These are phyloP conservation scores for Candida andamanensis DNA, from an alignment of 805 yeast species.

Conservation along the genomic window DNA sequence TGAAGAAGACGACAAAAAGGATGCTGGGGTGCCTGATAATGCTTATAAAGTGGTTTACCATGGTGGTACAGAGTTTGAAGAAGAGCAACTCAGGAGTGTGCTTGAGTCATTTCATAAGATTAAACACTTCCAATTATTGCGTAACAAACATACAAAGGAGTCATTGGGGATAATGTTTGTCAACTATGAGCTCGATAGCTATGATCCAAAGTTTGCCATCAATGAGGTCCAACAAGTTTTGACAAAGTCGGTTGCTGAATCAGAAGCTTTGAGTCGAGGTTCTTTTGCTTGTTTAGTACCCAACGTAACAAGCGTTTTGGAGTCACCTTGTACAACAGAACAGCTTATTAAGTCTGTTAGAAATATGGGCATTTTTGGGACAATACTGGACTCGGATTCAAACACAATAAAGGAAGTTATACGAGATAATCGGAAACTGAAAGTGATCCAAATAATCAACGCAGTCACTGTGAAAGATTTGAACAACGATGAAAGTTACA, in stretches of 20 bases:
- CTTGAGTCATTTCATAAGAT: conserved; percentile 25
- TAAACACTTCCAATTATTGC: conserved; percentile 36
- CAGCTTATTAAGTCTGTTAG: conserved; percentile 33
- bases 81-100: conserved; percentile 38
- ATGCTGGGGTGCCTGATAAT: conserved; percentile 7
- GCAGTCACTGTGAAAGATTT: conserved; percentile 62
- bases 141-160: conserved; percentile 45
- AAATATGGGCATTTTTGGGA: conserved; percentile 11
- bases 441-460: conserved; percentile 63
- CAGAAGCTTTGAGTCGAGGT: conserved; percentile 1
- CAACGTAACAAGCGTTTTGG: conserved; percentile 29
- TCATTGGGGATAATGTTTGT: conserved; percentile 57
- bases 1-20: conserved; percentile 4
- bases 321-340: conserved; percentile 30
- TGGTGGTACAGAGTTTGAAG: conserved; percentile 15
- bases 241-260: not conserved
- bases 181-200: conserved; percentile 27
- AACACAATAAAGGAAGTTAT: conserved; percentile 19
- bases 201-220: conserved; percentile 3
- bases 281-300: conserved; percentile 25
- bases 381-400: not conserved
- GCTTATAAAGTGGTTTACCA: conserved; percentile 9
- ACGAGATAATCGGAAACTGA: conserved; percentile 36
- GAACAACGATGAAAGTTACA: conserved; percentile 42
- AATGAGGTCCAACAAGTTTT: conserved; percentile 9